Conservation (phyloP, 352 stramenopile genomes). For the Phytophthora multivora region DNA sequence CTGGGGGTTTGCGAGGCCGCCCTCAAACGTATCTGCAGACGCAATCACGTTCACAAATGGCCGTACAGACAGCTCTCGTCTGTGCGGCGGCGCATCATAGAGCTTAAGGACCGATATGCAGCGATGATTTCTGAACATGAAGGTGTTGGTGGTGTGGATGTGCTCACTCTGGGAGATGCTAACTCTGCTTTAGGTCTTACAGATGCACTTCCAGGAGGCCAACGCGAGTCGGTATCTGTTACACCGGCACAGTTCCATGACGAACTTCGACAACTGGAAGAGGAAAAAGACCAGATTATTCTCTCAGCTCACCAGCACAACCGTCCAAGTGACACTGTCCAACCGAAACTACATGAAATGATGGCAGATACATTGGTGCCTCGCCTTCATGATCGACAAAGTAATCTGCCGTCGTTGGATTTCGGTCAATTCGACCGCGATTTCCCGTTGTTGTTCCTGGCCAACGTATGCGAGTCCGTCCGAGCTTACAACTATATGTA, state of each 20-base stretch:
- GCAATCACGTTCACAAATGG: constrained; percentile 75
- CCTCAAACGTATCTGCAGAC: constrained; percentile 82
- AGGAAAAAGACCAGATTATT: constrained; percentile 40
- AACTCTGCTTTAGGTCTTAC: neutral
- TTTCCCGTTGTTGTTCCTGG: constrained; percentile 36
- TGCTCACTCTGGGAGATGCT: neutral
- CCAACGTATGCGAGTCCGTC: constrained; percentile 41
- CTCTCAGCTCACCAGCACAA: constrained; percentile 16
- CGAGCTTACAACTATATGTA: constrained; percentile 17
- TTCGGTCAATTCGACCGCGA: constrained; percentile 22
- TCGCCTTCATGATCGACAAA: constrained; percentile 10
- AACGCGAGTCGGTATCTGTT: neutral
- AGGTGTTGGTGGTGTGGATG: constrained; percentile 9
- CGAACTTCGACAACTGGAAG: constrained; percentile 32
- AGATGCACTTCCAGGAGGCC: neutral
- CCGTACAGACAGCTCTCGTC: constrained; percentile 75
- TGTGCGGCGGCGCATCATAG: constrained; percentile 51
- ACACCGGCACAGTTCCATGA: constrained; percentile 8
- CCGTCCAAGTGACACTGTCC: neutral
- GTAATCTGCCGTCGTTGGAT: constrained; percentile 14
- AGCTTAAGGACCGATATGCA: constrained; percentile 25
- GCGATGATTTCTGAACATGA: constrained; percentile 1
- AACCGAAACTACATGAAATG: neutral
- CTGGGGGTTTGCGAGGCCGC: constrained; percentile 80
- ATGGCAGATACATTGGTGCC: constrained; percentile 1